phyloP scores from a whole-genome alignment of 768 basidiomycete species.

The Rhodocollybia butyracea region DNA sequence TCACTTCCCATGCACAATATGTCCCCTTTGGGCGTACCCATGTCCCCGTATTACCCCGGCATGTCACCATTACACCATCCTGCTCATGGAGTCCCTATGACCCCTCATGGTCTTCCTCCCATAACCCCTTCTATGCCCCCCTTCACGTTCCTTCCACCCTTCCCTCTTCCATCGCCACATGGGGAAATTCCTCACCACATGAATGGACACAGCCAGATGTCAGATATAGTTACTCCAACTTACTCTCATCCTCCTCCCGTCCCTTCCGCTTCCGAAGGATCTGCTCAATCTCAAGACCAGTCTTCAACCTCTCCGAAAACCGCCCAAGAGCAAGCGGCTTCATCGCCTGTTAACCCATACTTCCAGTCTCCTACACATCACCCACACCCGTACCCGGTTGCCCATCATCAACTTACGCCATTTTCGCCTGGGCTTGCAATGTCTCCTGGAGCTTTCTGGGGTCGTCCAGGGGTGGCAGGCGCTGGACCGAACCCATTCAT shows the following conservation, averaged over 20 bases:
- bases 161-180: slow-evolving; percentile 15
- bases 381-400: slow-evolving; percentile 8
- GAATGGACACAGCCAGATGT: too few species aligned
- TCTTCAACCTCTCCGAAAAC: background rate
- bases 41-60: slow-evolving; percentile 39
- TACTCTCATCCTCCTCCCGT: background rate
- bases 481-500: slow-evolving; percentile 35
- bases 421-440: slow-evolving; percentile 74
- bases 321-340: background rate
- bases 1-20: slow-evolving; percentile 34
- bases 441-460: slow-evolving; percentile 77
- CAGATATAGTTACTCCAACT: slow-evolving; percentile 5
- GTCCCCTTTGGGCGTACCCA: slow-evolving; percentile 20
- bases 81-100: slow-evolving; percentile 37
- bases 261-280: background rate
- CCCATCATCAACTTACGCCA: slow-evolving; percentile 18
- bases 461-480: slow-evolving; percentile 41
- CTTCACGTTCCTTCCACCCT: slow-evolving; percentile 74
- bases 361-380: slow-evolving; percentile 15
- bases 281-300: background rate
- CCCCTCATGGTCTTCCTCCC: slow-evolving; percentile 81
- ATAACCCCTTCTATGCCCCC: slow-evolving; percentile 98
- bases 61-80: slow-evolving; percentile 37
- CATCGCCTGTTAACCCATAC: slow-evolving; percentile 2
- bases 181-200: background rate